A percentile compares a stretch with the other conserved stretches of the same genome.
phyloP scores from a whole-genome alignment of 768 basidiomycete genomes.

The Dioszegia aurantiaca region DNA sequence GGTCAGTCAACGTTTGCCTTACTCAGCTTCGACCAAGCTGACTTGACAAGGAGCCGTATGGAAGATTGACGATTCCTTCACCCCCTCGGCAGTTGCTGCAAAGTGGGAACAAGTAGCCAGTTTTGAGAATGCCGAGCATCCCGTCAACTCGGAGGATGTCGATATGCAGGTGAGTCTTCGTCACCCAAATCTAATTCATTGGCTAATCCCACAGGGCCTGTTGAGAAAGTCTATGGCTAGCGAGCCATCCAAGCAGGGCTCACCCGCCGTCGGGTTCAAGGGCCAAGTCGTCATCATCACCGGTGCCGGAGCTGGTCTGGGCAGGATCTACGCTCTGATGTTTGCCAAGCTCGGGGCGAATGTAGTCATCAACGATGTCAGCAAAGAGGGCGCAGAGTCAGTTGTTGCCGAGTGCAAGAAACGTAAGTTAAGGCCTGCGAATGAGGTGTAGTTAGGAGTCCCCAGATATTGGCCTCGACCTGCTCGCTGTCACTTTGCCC shows the following conservation, averaged over 20 bases:
- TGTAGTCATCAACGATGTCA: conserved; percentile 93
- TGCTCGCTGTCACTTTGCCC: too few relatives aligned
- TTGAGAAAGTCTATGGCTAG: conserved; percentile 65
- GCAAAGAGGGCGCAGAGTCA: conserved; percentile 72
- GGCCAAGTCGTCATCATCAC: conserved; percentile 91
- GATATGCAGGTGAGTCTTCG: conserved; percentile 46
- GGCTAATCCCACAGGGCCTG: conserved; percentile 52
- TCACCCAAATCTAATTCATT: neutral
- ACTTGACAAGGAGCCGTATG: conserved; percentile 60
- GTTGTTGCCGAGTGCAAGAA: conserved; percentile 84
- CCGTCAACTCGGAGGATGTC: conserved; percentile 62
- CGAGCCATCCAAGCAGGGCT: conserved; percentile 66
- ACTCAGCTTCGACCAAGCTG: neutral
- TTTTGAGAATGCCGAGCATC: conserved; percentile 69
- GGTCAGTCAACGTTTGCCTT: conserved; percentile 55
- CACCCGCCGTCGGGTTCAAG: conserved; percentile 72
- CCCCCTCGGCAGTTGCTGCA: conserved; percentile 87
- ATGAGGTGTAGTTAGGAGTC: too few relatives aligned
- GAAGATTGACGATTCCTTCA: conserved; percentile 84
- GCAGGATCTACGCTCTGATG: conserved; percentile 86
- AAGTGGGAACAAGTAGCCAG: conserved; percentile 79
- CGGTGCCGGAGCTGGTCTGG: conserved; percentile 90
- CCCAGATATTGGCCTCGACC: too few relatives aligned
- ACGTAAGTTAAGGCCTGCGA: conserved; percentile 63
- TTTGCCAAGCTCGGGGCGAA: conserved; percentile 91